Evolutionary conservation across 768 basidiomycete genomes (phyloP).

Genomic region (Tubosaeta sp.): DNA sequence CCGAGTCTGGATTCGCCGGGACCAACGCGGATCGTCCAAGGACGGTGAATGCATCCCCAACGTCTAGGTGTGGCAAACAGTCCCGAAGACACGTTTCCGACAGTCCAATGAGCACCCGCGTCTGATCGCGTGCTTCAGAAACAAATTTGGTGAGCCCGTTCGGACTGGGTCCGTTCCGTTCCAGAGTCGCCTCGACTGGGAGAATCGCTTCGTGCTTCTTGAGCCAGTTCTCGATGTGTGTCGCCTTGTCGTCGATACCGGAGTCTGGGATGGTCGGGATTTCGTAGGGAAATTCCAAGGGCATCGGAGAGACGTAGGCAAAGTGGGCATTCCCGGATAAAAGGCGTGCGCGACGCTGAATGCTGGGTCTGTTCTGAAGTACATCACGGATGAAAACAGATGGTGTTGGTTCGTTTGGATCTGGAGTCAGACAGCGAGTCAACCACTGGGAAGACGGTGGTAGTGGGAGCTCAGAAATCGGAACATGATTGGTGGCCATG

Average conservation of each 20-base stretch:
- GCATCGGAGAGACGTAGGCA: slow-evolving; percentile 79
- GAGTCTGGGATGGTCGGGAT: slow-evolving; percentile 54
- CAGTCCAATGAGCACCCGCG: slow-evolving; percentile 63
- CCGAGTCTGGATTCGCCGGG: slow-evolving; percentile 14
- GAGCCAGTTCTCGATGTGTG: slow-evolving; percentile 77
- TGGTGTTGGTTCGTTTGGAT: slow-evolving; percentile 50
- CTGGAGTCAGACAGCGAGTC: slow-evolving; percentile 54
- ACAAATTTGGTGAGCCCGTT: slow-evolving; percentile 44
- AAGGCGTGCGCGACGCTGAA: slow-evolving; percentile 67
- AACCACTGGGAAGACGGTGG: slow-evolving; percentile 40
- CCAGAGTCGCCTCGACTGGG: slow-evolving; percentile 5
- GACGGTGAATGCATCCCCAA: slow-evolving; percentile 73
- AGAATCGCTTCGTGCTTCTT: slow-evolving; percentile 55
- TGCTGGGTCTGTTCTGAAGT: slow-evolving; percentile 49
- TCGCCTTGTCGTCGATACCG: slow-evolving; percentile 47
- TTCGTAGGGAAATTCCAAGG: slow-evolving; percentile 77
- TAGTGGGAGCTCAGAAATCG: slow-evolving; percentile 47
- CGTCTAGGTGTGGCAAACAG: slow-evolving; percentile 79
- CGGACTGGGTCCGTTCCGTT: background rate
- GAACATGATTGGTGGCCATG: slow-evolving; percentile 23
- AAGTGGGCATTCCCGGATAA: slow-evolving; percentile 60
- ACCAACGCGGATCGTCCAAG: slow-evolving; percentile 60
- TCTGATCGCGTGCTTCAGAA: slow-evolving; percentile 47
- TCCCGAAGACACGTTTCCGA: slow-evolving; percentile 66
- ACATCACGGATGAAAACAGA: slow-evolving; percentile 48